A percentile compares a stretch with the other conserved stretches of the same genome.
Evolutionary conservation across 306 rosid species (phyloP).

Genomic region (Canavalia ensiformis): DNA sequence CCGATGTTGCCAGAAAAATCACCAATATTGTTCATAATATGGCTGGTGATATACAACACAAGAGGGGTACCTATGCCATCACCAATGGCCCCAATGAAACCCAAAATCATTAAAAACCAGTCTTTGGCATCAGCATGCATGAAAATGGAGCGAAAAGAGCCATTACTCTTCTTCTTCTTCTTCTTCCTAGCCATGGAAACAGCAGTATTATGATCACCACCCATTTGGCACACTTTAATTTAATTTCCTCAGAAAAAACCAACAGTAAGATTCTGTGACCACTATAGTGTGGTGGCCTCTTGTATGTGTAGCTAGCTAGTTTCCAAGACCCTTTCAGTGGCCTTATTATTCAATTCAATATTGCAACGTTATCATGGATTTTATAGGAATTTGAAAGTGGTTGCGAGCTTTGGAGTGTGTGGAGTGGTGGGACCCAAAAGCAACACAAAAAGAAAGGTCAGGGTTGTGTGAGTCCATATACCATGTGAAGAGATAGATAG

Average conservation of each 20-base stretch:
- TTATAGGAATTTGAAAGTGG: slow-evolving; percentile 44
- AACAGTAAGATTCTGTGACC: slow-evolving; percentile 36
- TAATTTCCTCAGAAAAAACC: slow-evolving; percentile 41
- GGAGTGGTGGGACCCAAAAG: slow-evolving; percentile 47
- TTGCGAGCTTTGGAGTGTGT: not conserved
- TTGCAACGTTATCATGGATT: slow-evolving; percentile 32
- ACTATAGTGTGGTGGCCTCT: slow-evolving; percentile 18
- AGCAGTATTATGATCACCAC: slow-evolving; percentile 19
- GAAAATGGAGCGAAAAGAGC: slow-evolving; percentile 71
- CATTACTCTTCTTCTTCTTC: slow-evolving; percentile 52
- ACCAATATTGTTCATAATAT: slow-evolving; percentile 58
- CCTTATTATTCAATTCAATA: not conserved
- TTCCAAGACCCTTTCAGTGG: slow-evolving; percentile 45
- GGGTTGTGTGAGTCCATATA: slow-evolving; percentile 6
- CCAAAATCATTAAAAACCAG: slow-evolving; percentile 65
- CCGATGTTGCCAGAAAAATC: not conserved
- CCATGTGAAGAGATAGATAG: slow-evolving; percentile 33
- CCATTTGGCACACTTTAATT: slow-evolving; percentile 38
- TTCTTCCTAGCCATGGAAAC: slow-evolving; percentile 42
- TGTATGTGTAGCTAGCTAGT: not conserved
- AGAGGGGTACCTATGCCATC: slow-evolving; percentile 77
- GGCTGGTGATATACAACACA: slow-evolving; percentile 49
- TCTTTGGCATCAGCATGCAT: slow-evolving; percentile 80
- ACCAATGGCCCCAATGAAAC: slow-evolving; percentile 72
- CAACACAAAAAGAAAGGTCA: slow-evolving; percentile 14